Evolutionary conservation across 75 land plant species (phyloP).

Genomic region (Picea sitchensis): DNA sequence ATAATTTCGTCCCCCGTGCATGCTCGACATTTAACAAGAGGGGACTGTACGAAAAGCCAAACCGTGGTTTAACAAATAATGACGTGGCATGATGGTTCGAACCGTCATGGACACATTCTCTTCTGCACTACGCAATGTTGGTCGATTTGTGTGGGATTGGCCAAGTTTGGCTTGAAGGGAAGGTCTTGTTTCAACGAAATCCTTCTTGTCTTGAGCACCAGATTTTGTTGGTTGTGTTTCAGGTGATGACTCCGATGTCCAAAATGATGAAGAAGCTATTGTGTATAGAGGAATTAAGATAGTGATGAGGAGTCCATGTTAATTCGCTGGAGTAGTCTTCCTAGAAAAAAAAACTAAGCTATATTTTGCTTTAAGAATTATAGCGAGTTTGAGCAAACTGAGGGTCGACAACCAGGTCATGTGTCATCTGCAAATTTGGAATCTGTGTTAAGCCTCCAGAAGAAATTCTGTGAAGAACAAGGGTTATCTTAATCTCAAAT

Average conservation of each 20-base stretch:
- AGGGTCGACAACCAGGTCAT: slow-evolving; percentile 58
- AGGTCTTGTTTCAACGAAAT: slow-evolving; percentile 65
- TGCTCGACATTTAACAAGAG: too few relatives aligned
- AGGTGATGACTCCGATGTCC: slow-evolving; percentile 28
- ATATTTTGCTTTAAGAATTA: too few relatives aligned
- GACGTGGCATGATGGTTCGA: too few relatives aligned
- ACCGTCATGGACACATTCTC: slow-evolving; percentile 21
- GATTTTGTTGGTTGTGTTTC: slow-evolving; percentile 27
- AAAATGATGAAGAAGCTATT: slow-evolving; percentile 56
- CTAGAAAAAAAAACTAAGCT: too few relatives aligned
- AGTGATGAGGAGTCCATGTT: too few relatives aligned
- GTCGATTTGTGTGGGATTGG: slow-evolving; percentile 95
- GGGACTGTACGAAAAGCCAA: too few relatives aligned
- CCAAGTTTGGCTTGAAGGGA: slow-evolving; percentile 80
- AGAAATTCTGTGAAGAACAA: slow-evolving; percentile 63
- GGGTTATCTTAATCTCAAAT: slow-evolving; percentile 57
- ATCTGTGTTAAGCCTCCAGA: slow-evolving; percentile 51
- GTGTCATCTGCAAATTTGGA: slow-evolving; percentile 57
- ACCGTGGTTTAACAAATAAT: too few relatives aligned
- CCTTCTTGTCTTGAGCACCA: slow-evolving; percentile 20
- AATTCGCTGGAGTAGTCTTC: too few relatives aligned
- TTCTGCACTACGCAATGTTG: slow-evolving; percentile 77
- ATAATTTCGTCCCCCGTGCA: too few relatives aligned
- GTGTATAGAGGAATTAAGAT: slow-evolving; percentile 25
- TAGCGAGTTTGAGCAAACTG: slow-evolving; percentile 55